These are phyloP conservation scores for Musa troglodytarum DNA, from an alignment of 176 grass and related monocot species.

Conservation along the genomic window DNA sequence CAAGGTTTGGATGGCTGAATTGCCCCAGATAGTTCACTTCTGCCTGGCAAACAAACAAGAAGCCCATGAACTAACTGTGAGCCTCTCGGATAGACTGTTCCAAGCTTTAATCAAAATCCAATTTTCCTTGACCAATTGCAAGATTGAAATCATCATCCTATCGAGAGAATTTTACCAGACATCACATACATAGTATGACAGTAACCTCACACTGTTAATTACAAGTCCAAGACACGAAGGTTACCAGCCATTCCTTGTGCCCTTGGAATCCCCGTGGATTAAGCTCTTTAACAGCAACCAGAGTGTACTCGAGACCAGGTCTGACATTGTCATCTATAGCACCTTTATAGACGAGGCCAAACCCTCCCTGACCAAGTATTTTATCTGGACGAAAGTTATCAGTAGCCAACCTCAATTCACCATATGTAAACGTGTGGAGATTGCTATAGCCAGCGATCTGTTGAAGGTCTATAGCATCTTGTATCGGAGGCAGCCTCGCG, in stretches of 20 bases:
- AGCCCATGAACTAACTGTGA: neutral
- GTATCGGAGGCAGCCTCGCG: neutral
- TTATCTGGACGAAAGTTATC: slow-evolving; percentile 79
- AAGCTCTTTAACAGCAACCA: slow-evolving; percentile 93
- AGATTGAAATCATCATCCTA: neutral
- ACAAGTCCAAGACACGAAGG: slow-evolving; percentile 7
- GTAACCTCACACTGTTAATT: neutral
- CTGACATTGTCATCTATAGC: slow-evolving; percentile 80
- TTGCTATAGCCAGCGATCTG: slow-evolving; percentile 64
- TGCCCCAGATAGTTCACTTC: slow-evolving; percentile 97
- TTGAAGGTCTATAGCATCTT: slow-evolving; percentile 66
- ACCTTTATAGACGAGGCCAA: slow-evolving; percentile 97
- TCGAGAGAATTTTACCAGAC: neutral
- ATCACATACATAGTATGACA: neutral
- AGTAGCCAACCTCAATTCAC: slow-evolving; percentile 62
- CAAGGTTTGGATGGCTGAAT: slow-evolving; percentile 85
- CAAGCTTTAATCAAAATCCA: neutral
- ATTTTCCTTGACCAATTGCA: neutral
- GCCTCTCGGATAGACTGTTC: neutral
- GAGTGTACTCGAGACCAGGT: slow-evolving; percentile 49
- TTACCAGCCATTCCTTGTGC: slow-evolving; percentile 98
- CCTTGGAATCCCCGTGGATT: slow-evolving; percentile 92
- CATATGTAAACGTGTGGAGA: slow-evolving; percentile 79
- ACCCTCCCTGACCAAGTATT: slow-evolving; percentile 87
- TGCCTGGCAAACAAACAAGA: slow-evolving; percentile 46